Base-by-base conservation (phyloP, 805 yeast genomes). In the Kuraishia piskuri region DNA sequence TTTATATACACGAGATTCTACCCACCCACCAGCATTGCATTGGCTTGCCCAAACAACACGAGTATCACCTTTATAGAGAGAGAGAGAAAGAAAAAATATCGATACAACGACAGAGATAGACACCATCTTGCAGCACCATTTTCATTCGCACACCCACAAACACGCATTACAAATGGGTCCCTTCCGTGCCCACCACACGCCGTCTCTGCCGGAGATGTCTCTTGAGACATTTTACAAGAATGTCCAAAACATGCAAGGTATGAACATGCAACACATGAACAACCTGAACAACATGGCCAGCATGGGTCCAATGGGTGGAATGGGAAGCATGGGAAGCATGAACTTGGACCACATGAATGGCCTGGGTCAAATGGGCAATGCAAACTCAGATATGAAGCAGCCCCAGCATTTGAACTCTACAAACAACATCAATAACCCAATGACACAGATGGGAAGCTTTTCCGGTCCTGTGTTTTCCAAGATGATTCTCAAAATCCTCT, bases 401-500 rank as follows among this genome's bases (percentile, higher is more conserved):
- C 14, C 40, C 40, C 40, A 31, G 3, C 40, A 31, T 31, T 31
- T 31, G 40, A 31, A 12, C 14, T 31, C 17, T 3, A 7, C 40
- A 31, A 31, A 31, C 40, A 31, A 31, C 40, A 7, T 31, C n/a
- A 31, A 12, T 12, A 31, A 31, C 40, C 14, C 40, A 31, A 31
- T 31, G 40, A 31, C 40, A 31, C 40, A 31, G 40, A 31, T 31
- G 40, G 40, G 40, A 12, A n/a, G 40, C 3, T 31, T 31, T n/a
- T 31, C 40, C 3, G 40, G 40, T 7, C 40, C 40, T 31, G 40
- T 31, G 14, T 48, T 31, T n/a, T 44, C 48, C 37, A 22, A 26
- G 37, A 50, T 68, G 47, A 60, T 59, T 12, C 58, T 68, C 48
- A 75, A 75, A 57, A 68, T 74, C 14, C 59, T 75, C 19, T 75